phyloP scores from a whole-genome alignment of 352 stramenopile species.

The Phytophthora boehmeriae region DNA sequence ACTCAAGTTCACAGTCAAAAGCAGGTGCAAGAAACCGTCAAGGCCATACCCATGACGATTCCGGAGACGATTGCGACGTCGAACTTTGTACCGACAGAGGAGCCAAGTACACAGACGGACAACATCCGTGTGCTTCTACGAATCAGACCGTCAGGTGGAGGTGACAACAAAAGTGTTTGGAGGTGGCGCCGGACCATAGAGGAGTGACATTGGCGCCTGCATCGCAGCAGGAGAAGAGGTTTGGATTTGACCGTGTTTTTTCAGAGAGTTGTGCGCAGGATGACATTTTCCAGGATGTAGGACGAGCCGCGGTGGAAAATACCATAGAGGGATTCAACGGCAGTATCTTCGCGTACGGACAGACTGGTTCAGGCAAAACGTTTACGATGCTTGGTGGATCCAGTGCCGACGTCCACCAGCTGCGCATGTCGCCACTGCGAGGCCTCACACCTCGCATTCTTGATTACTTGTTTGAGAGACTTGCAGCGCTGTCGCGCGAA shows the following conservation, averaged over 20 bases:
- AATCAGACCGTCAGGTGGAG: conserved; percentile 37
- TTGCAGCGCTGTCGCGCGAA: conserved; percentile 50
- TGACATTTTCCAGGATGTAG: conserved; percentile 81
- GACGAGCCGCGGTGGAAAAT: conserved; percentile 79
- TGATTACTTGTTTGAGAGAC: conserved; percentile 74
- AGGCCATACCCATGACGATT: conserved; percentile 1
- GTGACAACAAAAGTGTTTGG: conserved; percentile 55
- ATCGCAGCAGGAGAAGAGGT: conserved; percentile 77
- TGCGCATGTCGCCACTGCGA: conserved; percentile 55
- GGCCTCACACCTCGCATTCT: conserved; percentile 87
- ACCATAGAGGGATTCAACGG: conserved; percentile 88
- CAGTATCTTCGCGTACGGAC: conserved; percentile 90
- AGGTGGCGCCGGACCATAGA: conserved; percentile 59
- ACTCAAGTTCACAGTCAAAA: conserved; percentile 1
- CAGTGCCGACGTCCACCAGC: conserved; percentile 40
- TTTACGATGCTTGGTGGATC: conserved; percentile 85
- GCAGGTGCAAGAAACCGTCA: not conserved
- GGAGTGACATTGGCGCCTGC: conserved; percentile 65
- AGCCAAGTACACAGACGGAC: conserved; percentile 35
- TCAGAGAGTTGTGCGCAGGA: conserved; percentile 69
- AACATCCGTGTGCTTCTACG: conserved; percentile 81
- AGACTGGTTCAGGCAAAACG: conserved; percentile 89
- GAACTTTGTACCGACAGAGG: conserved; percentile 11
- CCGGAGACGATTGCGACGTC: conserved; percentile 3
- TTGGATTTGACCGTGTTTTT: conserved; percentile 89